Evolutionary conservation across 768 basidiomycete genomes (phyloP), one percentile per base, ranked within the genome.

Genomic region (Lactarius sp.): DNA sequence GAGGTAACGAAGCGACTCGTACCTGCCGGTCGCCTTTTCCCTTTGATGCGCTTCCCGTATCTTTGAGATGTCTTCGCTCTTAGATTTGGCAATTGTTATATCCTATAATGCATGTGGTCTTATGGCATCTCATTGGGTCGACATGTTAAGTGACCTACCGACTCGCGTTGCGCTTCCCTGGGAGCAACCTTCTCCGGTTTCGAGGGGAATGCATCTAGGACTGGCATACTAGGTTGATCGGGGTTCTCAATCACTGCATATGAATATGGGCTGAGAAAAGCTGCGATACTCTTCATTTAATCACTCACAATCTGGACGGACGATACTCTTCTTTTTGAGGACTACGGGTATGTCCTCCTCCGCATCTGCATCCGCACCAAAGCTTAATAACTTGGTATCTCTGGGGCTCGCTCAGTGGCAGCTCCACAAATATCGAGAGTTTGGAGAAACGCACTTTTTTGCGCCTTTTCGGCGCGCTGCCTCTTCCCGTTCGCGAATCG

Each of bases 371-470:
- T 84, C 88, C 9, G 79, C 88, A 16, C 85, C 92, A 72, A 99
- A 99, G 56, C 93, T 96, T 59, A 98, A 74, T 10, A 99, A 75
- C 60, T 88, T 90, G 10, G 90, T 89, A 70, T 99, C 93, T 75
- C 94, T 97, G 64, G 10, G 7, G 27, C 16, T 22, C 31, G 13
- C 44, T 46, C 42, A 60, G 47, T n/a, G 3, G 9, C 12, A 13
- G 41, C 12, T 10, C 47, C 7, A 16, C n/a, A 22, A 2, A 22
- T 16, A 46, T 22, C 34, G 36, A 6, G 44, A 34, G 16, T 31
- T 36, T 37, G 36, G 37, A 27, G 2, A 27, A 34, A 44, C 62
- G 5, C 14, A 73, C 95, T 97, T 98, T 70, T 94, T 98, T 0
- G 90, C 92, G 31, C 88, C 86, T 68, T 85, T 86, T 62, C 85